These are phyloP conservation scores for Podila epigama DNA, from an alignment of 192 early-diverging fungal genomes.

Conservation along the genomic window DNA sequence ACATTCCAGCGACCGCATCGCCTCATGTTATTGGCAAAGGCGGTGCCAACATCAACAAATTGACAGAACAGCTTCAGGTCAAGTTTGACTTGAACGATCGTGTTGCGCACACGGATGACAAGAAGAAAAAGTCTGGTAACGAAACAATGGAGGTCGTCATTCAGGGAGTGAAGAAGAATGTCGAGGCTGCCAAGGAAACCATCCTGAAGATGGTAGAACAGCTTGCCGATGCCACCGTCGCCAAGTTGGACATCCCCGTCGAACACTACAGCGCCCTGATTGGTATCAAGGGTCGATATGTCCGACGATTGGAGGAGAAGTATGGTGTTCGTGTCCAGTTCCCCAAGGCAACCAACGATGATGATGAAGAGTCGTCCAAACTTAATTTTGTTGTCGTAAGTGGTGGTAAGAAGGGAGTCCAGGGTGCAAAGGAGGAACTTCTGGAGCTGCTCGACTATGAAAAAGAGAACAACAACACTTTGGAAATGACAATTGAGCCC, in stretches of 20 bases:
- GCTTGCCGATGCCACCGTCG: slow-evolving; percentile 68
- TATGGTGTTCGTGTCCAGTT: slow-evolving; percentile 76
- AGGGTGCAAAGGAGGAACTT: slow-evolving; percentile 80
- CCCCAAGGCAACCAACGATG: slow-evolving; percentile 63
- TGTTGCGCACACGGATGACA: slow-evolving; percentile 40
- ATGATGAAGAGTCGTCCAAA: slow-evolving; percentile 58
- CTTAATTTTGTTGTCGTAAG: slow-evolving; percentile 80
- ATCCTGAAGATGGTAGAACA: slow-evolving; percentile 72
- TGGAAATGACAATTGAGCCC: slow-evolving; percentile 71
- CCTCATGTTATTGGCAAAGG: slow-evolving; percentile 90
- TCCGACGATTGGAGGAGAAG: slow-evolving; percentile 79
- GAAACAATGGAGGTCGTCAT: slow-evolving; percentile 72
- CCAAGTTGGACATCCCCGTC: slow-evolving; percentile 62
- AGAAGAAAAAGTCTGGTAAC: slow-evolving; percentile 49
- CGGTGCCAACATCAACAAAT: slow-evolving; percentile 80
- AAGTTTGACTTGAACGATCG: slow-evolving; percentile 69
- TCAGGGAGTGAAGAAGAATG: slow-evolving; percentile 80
- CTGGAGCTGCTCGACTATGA: slow-evolving; percentile 86
- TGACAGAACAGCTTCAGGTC: slow-evolving; percentile 81
- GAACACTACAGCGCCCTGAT: slow-evolving; percentile 77
- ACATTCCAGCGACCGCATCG: slow-evolving; percentile 71
- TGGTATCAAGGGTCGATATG: slow-evolving; percentile 73
- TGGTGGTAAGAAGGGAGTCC: slow-evolving; percentile 85
- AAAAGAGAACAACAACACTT: slow-evolving; percentile 71
- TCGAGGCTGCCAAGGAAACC: slow-evolving; percentile 73